Evolutionary conservation across 2,329 filamentous ascomycete genomes (phyloP).

Genomic region (Xylaria sp.): DNA sequence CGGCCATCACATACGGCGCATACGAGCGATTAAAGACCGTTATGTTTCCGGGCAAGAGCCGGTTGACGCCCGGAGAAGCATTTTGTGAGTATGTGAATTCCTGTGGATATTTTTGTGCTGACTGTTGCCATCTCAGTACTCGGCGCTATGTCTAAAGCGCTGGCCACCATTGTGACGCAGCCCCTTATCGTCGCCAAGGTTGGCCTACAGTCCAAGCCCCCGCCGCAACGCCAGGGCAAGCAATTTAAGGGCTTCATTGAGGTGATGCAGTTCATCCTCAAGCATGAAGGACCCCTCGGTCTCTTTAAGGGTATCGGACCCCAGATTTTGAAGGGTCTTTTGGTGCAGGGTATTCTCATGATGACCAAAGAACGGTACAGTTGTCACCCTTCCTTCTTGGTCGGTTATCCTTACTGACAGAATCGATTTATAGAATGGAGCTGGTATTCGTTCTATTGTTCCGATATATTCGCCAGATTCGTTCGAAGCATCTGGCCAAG

Average conservation of each 20-base stretch:
- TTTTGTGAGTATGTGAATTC: constrained; percentile 62
- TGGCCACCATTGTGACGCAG: constrained; percentile 89
- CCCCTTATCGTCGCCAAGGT: constrained; percentile 98
- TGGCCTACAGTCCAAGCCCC: constrained; percentile 87
- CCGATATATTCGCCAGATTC: constrained; percentile 69
- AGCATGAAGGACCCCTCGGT: constrained; percentile 76
- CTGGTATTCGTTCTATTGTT: constrained; percentile 81
- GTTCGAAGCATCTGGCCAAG: constrained; percentile 63
- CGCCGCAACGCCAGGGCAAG: constrained; percentile 75
- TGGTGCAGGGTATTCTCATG: constrained; percentile 96
- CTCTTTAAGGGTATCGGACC: constrained; percentile 96
- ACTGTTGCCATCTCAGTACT: constrained; percentile 54
- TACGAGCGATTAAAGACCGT: constrained; percentile 81
- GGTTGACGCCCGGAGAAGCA: constrained; percentile 76
- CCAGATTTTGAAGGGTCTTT: constrained; percentile 83
- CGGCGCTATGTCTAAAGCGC: constrained; percentile 84
- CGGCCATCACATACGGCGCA: constrained; percentile 86
- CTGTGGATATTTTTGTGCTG: constrained; percentile 8
- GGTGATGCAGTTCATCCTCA: constrained; percentile 89
- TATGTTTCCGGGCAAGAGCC: constrained; percentile 71
- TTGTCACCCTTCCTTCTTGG: neutral
- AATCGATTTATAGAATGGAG: constrained; percentile 60
- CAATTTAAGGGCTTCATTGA: constrained; percentile 91
- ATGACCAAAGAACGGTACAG: constrained; percentile 93
- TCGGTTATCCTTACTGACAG: constrained; percentile 18